Conservation (phyloP, 2,329 filamentous ascomycete genomes). For the Arthroderma uncinatum region DNA sequence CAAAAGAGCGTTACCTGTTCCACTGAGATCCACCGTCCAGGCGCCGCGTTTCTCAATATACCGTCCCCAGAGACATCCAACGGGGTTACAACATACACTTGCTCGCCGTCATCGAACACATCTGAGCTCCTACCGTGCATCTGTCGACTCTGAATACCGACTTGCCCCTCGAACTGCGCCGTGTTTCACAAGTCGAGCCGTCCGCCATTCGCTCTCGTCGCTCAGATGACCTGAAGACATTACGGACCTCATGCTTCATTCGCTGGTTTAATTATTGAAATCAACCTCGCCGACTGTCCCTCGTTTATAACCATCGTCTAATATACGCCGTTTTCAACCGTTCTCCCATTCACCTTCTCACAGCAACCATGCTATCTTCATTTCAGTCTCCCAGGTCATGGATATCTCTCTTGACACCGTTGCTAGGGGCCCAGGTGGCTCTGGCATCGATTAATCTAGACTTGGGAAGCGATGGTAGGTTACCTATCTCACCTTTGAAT, state of each 20-base stretch:
- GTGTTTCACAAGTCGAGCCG: neutral
- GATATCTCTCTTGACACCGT: constrained; percentile 9
- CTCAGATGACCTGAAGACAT: neutral
- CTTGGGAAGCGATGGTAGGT: constrained; percentile 19
- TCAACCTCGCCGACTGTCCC: neutral
- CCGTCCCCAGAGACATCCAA: neutral
- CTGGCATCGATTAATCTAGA: constrained; percentile 19
- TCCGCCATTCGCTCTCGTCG: neutral
- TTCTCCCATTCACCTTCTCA: neutral
- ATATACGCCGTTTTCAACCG: neutral
- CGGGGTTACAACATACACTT: neutral
- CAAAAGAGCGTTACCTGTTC: neutral
- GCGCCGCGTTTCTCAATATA: neutral
- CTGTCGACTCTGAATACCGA: neutral
- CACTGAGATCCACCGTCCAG: neutral
- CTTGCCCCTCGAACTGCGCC: neutral
- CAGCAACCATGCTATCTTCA: neutral
- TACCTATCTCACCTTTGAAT: neutral
- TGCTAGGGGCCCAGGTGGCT: constrained; percentile 19
- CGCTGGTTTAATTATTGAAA: neutral
- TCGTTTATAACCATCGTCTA: neutral
- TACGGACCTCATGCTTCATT: neutral
- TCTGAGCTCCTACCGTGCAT: too few relatives aligned
- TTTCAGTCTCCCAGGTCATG: constrained; percentile 6
- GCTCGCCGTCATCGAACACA: neutral